These are phyloP conservation scores for Quercus glauca DNA, from an alignment of 306 rosid genomes.

Conservation along the genomic window DNA sequence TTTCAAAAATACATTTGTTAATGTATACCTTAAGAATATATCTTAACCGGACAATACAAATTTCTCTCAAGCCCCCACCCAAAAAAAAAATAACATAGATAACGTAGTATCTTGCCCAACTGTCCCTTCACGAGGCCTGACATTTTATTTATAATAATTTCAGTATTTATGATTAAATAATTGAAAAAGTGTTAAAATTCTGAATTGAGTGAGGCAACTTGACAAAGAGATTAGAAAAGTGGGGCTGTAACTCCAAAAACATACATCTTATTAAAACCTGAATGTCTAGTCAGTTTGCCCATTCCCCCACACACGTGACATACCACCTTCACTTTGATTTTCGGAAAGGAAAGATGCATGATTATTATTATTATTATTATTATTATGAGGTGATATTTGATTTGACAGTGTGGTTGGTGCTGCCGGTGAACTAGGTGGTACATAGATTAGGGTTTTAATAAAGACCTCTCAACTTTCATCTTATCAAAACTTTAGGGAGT, in stretches of 20 bases:
- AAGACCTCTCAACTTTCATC: neutral
- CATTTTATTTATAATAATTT: neutral
- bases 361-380: neutral
- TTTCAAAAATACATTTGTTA: no score
- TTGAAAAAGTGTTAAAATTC: neutral
- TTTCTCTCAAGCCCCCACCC: neutral
- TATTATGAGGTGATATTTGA: constrained; percentile 29
- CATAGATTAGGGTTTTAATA: neutral
- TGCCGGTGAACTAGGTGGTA: constrained; percentile 20
- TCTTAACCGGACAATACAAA: no score
- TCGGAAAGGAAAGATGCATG: neutral
- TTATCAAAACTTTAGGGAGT: neutral
- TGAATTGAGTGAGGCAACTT: constrained; percentile 42
- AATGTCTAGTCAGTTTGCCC: constrained; percentile 29
- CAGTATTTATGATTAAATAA: no score
- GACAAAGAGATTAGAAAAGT: constrained; percentile 23
- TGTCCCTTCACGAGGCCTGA: constrained; percentile 17
- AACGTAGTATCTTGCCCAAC: neutral
- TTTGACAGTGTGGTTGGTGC: constrained; percentile 26
- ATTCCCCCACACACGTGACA: constrained; percentile 35
- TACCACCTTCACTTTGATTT: constrained; percentile 20
- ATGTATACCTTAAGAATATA: no score
- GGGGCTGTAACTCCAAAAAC: constrained; percentile 19
- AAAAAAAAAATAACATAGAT: neutral
- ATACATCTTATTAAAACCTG: neutral